phyloP scores from a whole-genome alignment of 1,284 basidiomycete genomes.

The Apiotrichum gamsii region DNA sequence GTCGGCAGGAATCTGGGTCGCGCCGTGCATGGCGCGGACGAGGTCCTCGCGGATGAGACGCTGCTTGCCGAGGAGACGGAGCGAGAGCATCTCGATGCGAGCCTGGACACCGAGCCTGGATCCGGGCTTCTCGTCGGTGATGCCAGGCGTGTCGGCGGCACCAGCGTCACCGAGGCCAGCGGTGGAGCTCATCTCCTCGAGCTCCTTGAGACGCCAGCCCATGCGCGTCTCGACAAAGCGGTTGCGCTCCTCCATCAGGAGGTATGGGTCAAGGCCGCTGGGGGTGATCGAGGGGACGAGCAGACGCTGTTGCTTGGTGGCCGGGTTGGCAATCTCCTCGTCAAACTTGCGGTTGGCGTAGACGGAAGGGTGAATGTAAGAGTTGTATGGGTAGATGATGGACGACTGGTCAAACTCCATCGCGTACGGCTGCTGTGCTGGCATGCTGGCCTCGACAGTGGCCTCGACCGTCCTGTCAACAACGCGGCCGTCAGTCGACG shows the following conservation, averaged over 20 bases:
- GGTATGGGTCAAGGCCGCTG: slow-evolving; percentile 83
- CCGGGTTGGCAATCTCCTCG: slow-evolving; percentile 39
- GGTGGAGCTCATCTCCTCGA: slow-evolving; percentile 75
- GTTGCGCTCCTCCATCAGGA: slow-evolving; percentile 85
- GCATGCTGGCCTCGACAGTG: slow-evolving; percentile 45
- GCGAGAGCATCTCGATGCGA: slow-evolving; percentile 86
- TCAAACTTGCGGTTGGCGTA: slow-evolving; percentile 58
- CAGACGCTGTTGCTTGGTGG: slow-evolving; percentile 58
- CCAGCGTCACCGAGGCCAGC: slow-evolving; percentile 68
- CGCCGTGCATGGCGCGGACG: slow-evolving; percentile 79
- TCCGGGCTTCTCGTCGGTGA: slow-evolving; percentile 51
- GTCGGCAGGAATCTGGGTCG: slow-evolving; percentile 84
- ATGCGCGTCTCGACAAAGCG: slow-evolving; percentile 85
- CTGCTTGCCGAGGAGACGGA: slow-evolving; percentile 89
- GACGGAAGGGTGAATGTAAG: slow-evolving; percentile 79
- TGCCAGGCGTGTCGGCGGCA: slow-evolving; percentile 49
- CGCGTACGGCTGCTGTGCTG: slow-evolving; percentile 43
- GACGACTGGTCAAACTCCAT: slow-evolving; percentile 75
- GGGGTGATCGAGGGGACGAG: slow-evolving; percentile 87
- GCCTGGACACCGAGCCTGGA: slow-evolving; percentile 58
- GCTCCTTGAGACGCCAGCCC: slow-evolving; percentile 79
- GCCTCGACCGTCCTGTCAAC: slow-evolving; percentile 74
- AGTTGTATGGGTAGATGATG: slow-evolving; percentile 89
- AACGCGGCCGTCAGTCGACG: slow-evolving; percentile 49
- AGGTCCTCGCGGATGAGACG: slow-evolving; percentile 76